Evolutionary conservation across 2,329 filamentous ascomycete species (phyloP).

Genomic region (Teratosphaeria destructans): DNA sequence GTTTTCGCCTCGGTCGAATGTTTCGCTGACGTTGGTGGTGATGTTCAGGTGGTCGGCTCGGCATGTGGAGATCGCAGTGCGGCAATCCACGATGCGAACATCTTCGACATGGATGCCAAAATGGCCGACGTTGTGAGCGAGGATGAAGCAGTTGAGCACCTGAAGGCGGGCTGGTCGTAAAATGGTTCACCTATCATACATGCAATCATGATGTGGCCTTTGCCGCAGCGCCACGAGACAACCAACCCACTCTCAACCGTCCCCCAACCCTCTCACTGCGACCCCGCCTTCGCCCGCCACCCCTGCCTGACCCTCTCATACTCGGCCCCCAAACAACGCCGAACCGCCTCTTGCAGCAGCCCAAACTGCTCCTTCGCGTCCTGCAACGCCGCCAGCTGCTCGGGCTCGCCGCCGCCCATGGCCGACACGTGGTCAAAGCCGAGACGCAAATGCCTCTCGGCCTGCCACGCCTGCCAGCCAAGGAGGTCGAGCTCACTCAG

Average conservation of each 20-base stretch:
- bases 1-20: not conserved
- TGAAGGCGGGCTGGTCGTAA: not conserved
- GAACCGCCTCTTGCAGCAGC: not conserved
- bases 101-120: conserved; percentile 20
- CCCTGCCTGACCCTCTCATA: not conserved
- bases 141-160: conserved; percentile 10
- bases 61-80: conserved; percentile 15
- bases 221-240: not conserved
- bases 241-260: not conserved
- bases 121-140: conserved; percentile 16
- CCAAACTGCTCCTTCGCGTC: not conserved
- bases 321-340: not conserved
- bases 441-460: not conserved
- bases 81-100: conserved; percentile 15
- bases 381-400: not conserved
- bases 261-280: not conserved
- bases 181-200: not conserved
- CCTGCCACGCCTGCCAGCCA: not conserved
- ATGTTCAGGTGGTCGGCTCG: conserved; percentile 11
- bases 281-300: not conserved
- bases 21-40: not conserved
- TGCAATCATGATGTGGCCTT: not conserved
- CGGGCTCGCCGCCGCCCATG: not conserved
- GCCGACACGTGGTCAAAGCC: not conserved
- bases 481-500: not conserved